Base-by-base conservation (phyloP, 1,284 basidiomycete genomes). In the Trametes pubescens region DNA sequence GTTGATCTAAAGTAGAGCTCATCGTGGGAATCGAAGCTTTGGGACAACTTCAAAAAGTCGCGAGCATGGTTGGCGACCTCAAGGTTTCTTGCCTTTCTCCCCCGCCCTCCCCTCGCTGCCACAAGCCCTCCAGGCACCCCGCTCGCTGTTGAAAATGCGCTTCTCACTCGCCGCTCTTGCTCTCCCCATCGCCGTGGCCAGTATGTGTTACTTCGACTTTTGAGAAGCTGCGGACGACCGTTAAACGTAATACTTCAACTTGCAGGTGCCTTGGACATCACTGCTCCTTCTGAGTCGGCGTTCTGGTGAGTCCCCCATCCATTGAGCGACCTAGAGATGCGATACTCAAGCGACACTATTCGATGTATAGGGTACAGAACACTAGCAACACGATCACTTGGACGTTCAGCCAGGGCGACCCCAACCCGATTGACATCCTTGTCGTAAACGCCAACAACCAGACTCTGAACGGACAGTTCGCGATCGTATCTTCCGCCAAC, bases 401-500 rank as follows among this genome's bases (percentile, higher is more conserved):
- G 79, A 60, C 69, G 26, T 79, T 73, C 69, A 68, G 21, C 48
- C 2, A 60, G 18, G 77, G 76, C 18, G 79, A 80, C 69, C 78
- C 78, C 37, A 73, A 67, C 64, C 72, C 76, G n/a, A 72, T 80
- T 44, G 61, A 74, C 57, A 77, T 80, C 55, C 48, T 73, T 38
- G 67, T 81, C 58, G 69, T 72, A 34, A 80, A 80, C 72, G 10
- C 62, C 11, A 70, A 77, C 64, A 76, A 74, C 65, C 62, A 65
- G 49, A 76, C 75, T 21, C 72, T 81, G 44, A 80, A 81, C 65
- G 79, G 79, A 29, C 65, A 62, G 26, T 80, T 79, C 70, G 74
- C 74, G 13, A 79, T 80, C 57, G 76, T 74, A 8, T 63, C 68
- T 18, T 70, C 66, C 60, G 76, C 80, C 37, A 74, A 79, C 61